These are phyloP conservation scores for Phytophthora fragariae DNA, from an alignment of 352 stramenopile genomes.

Conservation along the genomic window DNA sequence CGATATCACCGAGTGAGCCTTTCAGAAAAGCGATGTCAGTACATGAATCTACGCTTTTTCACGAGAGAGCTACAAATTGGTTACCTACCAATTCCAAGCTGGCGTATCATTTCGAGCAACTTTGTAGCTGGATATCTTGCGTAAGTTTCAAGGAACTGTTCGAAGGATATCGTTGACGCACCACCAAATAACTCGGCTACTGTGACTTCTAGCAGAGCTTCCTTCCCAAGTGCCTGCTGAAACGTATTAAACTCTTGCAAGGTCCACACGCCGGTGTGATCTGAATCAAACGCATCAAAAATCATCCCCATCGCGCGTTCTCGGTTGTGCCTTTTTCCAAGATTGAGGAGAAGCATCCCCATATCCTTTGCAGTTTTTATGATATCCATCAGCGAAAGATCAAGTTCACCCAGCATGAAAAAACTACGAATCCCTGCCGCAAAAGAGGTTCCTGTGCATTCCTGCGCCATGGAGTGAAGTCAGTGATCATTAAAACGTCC, in stretches of 20 bases:
- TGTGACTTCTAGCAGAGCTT: conserved; percentile 44
- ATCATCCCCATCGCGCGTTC: conserved; percentile 45
- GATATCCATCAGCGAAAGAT: conserved; percentile 48
- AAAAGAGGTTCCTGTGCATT: conserved; percentile 26
- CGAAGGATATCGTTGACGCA: conserved; percentile 33
- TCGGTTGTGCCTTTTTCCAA: conserved; percentile 55
- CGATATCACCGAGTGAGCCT: conserved; percentile 48
- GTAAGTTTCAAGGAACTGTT: conserved; percentile 51
- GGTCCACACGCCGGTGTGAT: conserved; percentile 49
- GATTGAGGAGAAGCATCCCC: conserved; percentile 25
- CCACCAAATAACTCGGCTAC: conserved; percentile 52
- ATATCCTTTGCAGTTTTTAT: conserved; percentile 33
- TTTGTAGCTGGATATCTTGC: conserved; percentile 47
- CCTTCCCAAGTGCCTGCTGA: conserved; percentile 56
- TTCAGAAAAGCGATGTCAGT: conserved; percentile 7
- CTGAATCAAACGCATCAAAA: conserved; percentile 54
- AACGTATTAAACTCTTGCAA: conserved; percentile 73
- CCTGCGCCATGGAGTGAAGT: conserved; percentile 1
- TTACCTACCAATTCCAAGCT: conserved; percentile 53
- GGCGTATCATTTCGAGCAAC: conserved; percentile 40
- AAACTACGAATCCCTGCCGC: conserved; percentile 40
- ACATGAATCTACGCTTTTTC: neutral
- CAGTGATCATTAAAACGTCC: neutral
- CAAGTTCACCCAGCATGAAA: conserved; percentile 47
- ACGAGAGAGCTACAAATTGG: neutral